phyloP scores from a whole-genome alignment of 106 monocot genomes.

The Agapanthus africanus region DNA sequence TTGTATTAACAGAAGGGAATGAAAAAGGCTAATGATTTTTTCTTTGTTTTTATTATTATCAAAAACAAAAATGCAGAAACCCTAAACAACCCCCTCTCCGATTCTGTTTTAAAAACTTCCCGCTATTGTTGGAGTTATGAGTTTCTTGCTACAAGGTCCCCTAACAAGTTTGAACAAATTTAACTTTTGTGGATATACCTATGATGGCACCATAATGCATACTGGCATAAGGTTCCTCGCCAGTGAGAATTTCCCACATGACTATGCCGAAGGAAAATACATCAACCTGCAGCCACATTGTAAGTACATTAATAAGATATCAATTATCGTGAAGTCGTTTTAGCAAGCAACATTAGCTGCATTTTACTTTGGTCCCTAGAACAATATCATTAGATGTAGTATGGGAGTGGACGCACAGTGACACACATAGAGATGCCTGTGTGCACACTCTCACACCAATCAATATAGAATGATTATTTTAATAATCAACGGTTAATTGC shows the following conservation, averaged over 20 bases:
- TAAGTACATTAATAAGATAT: not conserved
- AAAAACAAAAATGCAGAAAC: no score
- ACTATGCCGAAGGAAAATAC: slow-evolving; percentile 95
- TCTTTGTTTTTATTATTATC: not conserved
- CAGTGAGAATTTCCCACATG: slow-evolving; percentile 98
- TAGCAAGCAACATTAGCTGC: not conserved
- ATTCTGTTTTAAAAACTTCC: no score
- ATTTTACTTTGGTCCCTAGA: not conserved
- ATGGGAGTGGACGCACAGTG: no score
- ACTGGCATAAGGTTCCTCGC: slow-evolving; percentile 85
- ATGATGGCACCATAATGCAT: slow-evolving; percentile 98
- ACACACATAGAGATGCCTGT: no score
- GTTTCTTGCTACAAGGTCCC: no score
- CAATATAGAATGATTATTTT: no score
- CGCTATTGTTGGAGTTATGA: no score
- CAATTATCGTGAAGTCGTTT: no score
- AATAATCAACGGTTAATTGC: no score
- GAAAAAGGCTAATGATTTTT: not conserved
- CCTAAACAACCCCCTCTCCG: no score
- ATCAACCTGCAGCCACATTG: slow-evolving; percentile 68
- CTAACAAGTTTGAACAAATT: slow-evolving; percentile 6
- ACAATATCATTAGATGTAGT: not conserved
- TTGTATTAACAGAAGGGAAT: no score
- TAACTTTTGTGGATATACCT: slow-evolving; percentile 41
- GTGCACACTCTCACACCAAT: no score